These are phyloP conservation scores for Phylloporus arenicola DNA, from an alignment of 768 basidiomycete species.

Conservation along the genomic window DNA sequence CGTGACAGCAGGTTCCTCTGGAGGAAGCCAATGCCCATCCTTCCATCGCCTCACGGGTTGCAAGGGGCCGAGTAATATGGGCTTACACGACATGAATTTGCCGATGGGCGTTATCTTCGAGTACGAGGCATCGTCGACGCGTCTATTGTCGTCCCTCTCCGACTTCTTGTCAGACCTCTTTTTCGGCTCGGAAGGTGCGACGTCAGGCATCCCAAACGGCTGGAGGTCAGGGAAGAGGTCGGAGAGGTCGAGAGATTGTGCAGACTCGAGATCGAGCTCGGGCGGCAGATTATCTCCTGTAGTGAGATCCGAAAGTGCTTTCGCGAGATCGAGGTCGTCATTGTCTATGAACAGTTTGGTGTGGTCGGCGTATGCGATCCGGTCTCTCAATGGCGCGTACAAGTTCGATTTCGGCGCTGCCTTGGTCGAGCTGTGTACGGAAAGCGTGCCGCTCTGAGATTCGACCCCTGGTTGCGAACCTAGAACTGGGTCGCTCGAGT, in stretches of 20 bases:
- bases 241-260: slow-evolving; percentile 45
- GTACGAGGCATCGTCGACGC: slow-evolving; percentile 74
- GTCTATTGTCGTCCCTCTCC: slow-evolving; percentile 62
- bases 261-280: slow-evolving; percentile 16
- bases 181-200: slow-evolving; percentile 33
- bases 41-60: slow-evolving; percentile 75
- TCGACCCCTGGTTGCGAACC: slow-evolving; percentile 37
- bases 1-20: slow-evolving; percentile 52
- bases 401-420: slow-evolving; percentile 37
- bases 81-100: slow-evolving; percentile 74
- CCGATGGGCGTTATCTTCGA: slow-evolving; percentile 72
- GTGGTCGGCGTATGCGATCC: slow-evolving; percentile 43
- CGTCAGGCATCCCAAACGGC: slow-evolving; percentile 51
- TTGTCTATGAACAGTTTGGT: slow-evolving; percentile 51
- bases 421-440: slow-evolving; percentile 29
- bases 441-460: slow-evolving; percentile 25
- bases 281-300: slow-evolving; percentile 19
- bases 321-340: slow-evolving; percentile 46
- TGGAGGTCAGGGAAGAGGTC: slow-evolving; percentile 84
- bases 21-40: slow-evolving; percentile 55
- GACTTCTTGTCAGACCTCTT: slow-evolving; percentile 52
- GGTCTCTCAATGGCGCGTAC: slow-evolving; percentile 56
- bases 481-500: slow-evolving; percentile 53
- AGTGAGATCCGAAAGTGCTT: slow-evolving; percentile 41
- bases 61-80: slow-evolving; percentile 78